Base-by-base conservation (phyloP, 2,329 filamentous ascomycete species). In the Pyricularia grisea region DNA sequence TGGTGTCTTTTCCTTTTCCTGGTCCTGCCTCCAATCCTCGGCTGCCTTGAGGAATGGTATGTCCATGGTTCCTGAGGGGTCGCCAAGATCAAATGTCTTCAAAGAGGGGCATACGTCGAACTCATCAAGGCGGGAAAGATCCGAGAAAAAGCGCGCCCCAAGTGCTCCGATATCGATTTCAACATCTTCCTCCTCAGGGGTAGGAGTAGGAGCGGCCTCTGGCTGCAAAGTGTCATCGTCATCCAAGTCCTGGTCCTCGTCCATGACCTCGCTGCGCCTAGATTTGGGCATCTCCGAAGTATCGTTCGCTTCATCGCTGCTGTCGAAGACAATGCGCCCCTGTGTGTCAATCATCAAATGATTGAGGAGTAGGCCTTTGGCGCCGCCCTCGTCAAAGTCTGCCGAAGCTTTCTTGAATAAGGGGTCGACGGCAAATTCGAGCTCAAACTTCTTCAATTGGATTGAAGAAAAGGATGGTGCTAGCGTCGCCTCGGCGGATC, bases 351-450 rank as follows among this genome's bases (percentile, higher is more conserved):
- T 97, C 76, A 94, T 92, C n/a, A 99, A 84, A 79, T 99, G 94
- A 76, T 99, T 99, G 36, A 99, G 85, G 25, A 99, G 84, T 61
- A 99, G 84, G 25, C 95, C 95, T 79, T 98, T 99, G 69, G 95
- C 95, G 69, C 95, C 95, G 25, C 95, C 95, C 81, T 99, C 95
- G 76, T 99, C 95, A 73, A 99, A 99, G 81, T 99, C 95, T 63
- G 95, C 95, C 6, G 94, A 97, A 0, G 94, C 94, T 77, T 99
- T 99, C 77, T 99, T 99, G 86, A 99, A 99, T n/a, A 99, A 81
- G 2, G 95, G 95, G 76, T 99, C 95, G 5, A 99, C 94, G 0
- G 94, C 90, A 73, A 99, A 97, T 76, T 99, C 95, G 64, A 98
- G 85, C 74, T 99, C 95, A 75, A 99, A 94, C 79, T 98, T 99